Evolutionary conservation across 495 filamentous ascomycete genomes (phyloP).

Genomic region (Neurospora intermedia): DNA sequence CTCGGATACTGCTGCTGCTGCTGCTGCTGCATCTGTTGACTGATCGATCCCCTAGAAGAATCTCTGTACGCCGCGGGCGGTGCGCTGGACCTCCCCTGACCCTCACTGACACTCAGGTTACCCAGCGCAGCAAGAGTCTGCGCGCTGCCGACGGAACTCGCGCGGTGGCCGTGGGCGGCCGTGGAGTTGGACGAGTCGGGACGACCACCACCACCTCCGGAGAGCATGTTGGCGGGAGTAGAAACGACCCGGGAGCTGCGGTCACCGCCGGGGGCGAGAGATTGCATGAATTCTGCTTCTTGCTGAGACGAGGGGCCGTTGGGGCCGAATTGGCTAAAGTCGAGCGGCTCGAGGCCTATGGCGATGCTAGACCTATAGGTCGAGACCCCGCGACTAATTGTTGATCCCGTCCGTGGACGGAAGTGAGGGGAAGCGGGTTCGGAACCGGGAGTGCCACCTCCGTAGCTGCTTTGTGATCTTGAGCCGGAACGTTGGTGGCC

Average conservation of each 20-base stretch:
- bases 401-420: constrained; percentile 23
- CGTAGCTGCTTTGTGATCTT: neutral
- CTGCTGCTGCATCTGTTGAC: neutral
- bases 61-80: neutral
- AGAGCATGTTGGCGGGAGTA: neutral
- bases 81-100: neutral
- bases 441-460: constrained; percentile 6
- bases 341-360: constrained; percentile 36
- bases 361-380: constrained; percentile 34
- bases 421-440: constrained; percentile 20
- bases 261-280: neutral
- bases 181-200: neutral
- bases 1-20: neutral
- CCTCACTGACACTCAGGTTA: neutral
- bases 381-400: constrained; percentile 15
- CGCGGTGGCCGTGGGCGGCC: neutral
- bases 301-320: neutral
- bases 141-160: neutral
- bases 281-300: neutral
- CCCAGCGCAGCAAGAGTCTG: neutral
- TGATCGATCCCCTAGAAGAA: neutral
- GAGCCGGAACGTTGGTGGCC: neutral
- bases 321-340: neutral
- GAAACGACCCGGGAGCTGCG: neutral
- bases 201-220: neutral